These are phyloP conservation scores for Kappamyces sp. DNA, from an alignment of 192 early-diverging fungal genomes.

Conservation along the genomic window DNA sequence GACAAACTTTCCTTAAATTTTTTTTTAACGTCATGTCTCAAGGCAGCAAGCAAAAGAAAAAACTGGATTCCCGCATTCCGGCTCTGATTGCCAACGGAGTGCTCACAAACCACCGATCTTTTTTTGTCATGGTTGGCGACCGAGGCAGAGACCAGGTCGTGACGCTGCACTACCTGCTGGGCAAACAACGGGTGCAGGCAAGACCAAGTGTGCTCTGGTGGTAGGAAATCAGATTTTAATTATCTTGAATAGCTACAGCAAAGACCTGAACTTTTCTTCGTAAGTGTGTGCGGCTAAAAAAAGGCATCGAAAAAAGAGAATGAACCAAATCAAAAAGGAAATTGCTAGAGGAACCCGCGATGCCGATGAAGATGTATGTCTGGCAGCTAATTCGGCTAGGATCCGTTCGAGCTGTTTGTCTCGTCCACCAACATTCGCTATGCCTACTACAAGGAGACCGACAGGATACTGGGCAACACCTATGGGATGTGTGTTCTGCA, in stretches of 20 bases:
- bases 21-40: not conserved
- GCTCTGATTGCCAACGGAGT: constrained; percentile 89
- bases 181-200: constrained; percentile 83
- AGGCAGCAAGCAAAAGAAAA: constrained; percentile 27
- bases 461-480: constrained; percentile 96
- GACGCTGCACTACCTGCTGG: constrained; percentile 93
- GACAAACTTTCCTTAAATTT: too few relatives aligned
- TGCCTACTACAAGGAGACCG: constrained; percentile 99
- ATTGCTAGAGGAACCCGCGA: constrained; percentile 88
- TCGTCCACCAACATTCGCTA: constrained; percentile 94
- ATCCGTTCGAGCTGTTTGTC: constrained; percentile 99
- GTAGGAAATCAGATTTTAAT: constrained; percentile 98
- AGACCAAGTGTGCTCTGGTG: constrained; percentile 98
- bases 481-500: constrained; percentile 95
- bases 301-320: constrained; percentile 95
- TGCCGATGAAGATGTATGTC: constrained; percentile 64
- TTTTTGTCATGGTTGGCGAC: constrained; percentile 96
- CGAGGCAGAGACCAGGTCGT: constrained; percentile 85
- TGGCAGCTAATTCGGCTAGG: constrained; percentile 16
- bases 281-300: not conserved
- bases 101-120: constrained; percentile 83
- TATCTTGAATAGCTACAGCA: constrained; percentile 24
- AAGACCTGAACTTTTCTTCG: not conserved
- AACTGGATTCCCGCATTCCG: constrained; percentile 90
- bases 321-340: constrained; percentile 91